Conservation (phyloP, 2,329 filamentous ascomycete species). For the Pestalotiopsis sp. region DNA sequence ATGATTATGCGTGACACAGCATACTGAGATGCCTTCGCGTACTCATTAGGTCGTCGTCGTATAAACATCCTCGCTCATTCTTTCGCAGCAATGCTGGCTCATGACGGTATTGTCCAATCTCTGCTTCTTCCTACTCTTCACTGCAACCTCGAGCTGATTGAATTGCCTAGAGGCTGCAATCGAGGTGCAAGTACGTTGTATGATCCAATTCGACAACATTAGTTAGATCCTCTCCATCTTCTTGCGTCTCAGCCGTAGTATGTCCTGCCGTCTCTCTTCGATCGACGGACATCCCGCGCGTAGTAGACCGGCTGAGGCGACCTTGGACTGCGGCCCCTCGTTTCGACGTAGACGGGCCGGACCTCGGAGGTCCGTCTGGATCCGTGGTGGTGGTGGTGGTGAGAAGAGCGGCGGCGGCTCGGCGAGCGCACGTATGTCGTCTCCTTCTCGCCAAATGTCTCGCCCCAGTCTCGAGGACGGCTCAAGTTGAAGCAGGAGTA, state of each 20-base stretch:
- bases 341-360: slow-evolving; percentile 6
- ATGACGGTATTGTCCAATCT: too few relatives aligned
- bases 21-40: too few relatives aligned
- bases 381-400: slow-evolving; percentile 1
- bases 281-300: background rate
- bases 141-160: too few relatives aligned
- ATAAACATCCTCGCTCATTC: too few relatives aligned
- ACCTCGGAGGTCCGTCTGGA: slow-evolving; percentile 4
- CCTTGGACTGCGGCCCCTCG: background rate
- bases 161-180: too few relatives aligned
- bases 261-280: background rate
- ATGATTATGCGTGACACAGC: too few relatives aligned
- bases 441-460: slow-evolving; percentile 27
- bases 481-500: slow-evolving; percentile 45
- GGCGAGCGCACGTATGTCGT: background rate
- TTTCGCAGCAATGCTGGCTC: too few relatives aligned
- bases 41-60: too few relatives aligned
- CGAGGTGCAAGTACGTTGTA: too few relatives aligned
- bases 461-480: slow-evolving; percentile 24
- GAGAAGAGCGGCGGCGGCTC: background rate
- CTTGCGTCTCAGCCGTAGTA: slow-evolving; percentile 4
- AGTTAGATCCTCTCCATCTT: background rate
- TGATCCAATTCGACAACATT: background rate
- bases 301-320: slow-evolving; percentile 7
- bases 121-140: too few relatives aligned